Evolutionary conservation across 352 stramenopile genomes (phyloP), one percentile per base, ranked within the genome.

Genomic region (Lagenidium giganteum): DNA sequence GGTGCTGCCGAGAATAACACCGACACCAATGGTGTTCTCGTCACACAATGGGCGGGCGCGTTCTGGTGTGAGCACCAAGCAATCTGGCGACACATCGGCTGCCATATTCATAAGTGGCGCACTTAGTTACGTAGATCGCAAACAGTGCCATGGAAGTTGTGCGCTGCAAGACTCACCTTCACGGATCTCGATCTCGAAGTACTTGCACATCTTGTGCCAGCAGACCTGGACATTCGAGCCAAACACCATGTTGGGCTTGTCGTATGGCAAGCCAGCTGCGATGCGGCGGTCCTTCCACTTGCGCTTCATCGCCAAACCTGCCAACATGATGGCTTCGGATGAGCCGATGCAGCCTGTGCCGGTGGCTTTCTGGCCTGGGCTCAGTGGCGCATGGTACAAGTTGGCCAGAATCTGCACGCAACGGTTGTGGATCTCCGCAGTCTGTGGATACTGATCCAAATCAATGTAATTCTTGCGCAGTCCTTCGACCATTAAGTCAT

Each of bases 181-280:
- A 28, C 87, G 83, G 31, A 89, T 75, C 46, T 96, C 87, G 39
- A 97, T 82, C 51, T 97, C 89, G 70, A 97, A 96, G 66, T 96
- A 97, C 54, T 87, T 87, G 75, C 87, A 96, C 67, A 95, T 87
- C 63, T 97, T 97, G 67, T 97, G 85, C 89, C 89, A 97, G 66
- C 86, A 93, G 20, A 95, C 86, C 51, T 96, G 84, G 17, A 95
- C 87, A 57, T 96, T 96, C 16, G 81, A 86, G 53, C 87, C 87
- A 55, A 96, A 96, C 17, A 97, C 81, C 61, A 97, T 87, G 68
- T 97, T 97, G 34, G 89, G 89, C 23, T 81, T 86, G 56, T 96
- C 85, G 47, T 66, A 83, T 6, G 84, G 53, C 24, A 96, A 59
- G 8, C 85, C 81, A 5, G 72, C 61, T 11, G 79, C 78, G 33